Conservation (phyloP, 768 basidiomycete genomes). For the Lactarius indigo region DNA sequence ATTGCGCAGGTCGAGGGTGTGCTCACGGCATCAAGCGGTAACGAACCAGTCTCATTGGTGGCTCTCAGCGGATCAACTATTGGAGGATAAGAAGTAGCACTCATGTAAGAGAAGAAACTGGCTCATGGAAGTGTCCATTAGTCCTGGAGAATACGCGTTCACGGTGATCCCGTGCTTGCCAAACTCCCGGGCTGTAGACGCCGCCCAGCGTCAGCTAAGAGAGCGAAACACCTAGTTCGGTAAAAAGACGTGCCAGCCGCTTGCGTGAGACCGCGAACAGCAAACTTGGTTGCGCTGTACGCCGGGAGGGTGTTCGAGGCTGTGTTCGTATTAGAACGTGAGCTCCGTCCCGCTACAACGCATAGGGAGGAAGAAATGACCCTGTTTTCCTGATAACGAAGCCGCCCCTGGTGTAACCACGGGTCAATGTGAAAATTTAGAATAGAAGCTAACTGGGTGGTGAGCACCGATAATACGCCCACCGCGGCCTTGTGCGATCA, state of each 20-base stretch:
- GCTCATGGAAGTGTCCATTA: slow-evolving; percentile 26
- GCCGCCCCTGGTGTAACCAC: slow-evolving; percentile 10
- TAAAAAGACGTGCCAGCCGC: slow-evolving; percentile 11
- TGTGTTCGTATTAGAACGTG: neutral
- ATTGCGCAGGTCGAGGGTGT: neutral
- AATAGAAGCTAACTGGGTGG: neutral
- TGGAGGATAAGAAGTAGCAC: neutral
- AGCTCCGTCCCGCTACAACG: neutral
- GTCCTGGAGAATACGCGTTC: slow-evolving; percentile 28
- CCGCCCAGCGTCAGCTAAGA: neutral
- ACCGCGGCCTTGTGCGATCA: slow-evolving; percentile 24
- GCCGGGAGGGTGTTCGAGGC: neutral
- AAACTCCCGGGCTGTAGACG: slow-evolving; percentile 21
- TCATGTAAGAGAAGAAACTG: neutral
- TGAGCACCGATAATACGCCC: slow-evolving; percentile 23
- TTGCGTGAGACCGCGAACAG: slow-evolving; percentile 28
- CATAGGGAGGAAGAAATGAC: neutral
- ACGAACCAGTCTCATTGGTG: neutral
- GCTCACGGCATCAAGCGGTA: neutral
- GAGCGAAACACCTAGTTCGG: no score
- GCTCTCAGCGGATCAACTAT: neutral
- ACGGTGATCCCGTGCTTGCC: slow-evolving; percentile 26
- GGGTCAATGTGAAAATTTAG: neutral
- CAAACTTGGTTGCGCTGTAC: slow-evolving; percentile 28
- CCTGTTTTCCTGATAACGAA: slow-evolving; percentile 20